Evolutionary conservation across 257 asterid species (phyloP).

Genomic region (Jasminum sambac): DNA sequence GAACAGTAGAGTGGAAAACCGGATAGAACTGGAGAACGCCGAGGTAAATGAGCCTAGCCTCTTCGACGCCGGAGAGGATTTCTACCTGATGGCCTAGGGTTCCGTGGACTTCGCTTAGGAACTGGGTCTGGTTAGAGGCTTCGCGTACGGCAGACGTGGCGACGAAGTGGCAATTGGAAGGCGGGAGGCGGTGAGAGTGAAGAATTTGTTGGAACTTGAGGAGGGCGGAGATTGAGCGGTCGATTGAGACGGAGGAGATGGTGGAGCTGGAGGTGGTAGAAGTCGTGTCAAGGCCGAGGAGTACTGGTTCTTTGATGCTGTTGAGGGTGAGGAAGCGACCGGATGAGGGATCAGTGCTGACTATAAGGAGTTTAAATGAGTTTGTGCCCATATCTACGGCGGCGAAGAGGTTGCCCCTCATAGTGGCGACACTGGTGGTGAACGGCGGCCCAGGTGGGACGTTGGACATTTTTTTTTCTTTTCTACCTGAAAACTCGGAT

Average conservation of each 20-base stretch:
- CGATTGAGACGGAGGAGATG: conserved; percentile 48
- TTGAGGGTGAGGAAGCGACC: conserved; percentile 61
- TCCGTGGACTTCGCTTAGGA: conserved; percentile 33
- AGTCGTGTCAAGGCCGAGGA: conserved; percentile 65
- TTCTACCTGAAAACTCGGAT: background rate
- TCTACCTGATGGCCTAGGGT: conserved; percentile 48
- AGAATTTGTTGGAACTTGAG: conserved; percentile 44
- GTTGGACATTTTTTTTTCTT: conserved; percentile 25
- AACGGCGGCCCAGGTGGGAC: conserved; percentile 25
- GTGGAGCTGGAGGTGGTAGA: conserved; percentile 36
- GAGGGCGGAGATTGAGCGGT: conserved; percentile 56
- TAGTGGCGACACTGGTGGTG: conserved; percentile 13
- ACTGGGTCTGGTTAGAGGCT: conserved; percentile 63
- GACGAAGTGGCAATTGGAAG: conserved; percentile 62
- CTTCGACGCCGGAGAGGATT: conserved; percentile 67
- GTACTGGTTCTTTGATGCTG: conserved; percentile 63
- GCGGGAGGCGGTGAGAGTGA: conserved; percentile 37
- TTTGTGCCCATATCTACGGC: conserved; percentile 81
- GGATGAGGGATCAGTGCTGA: conserved; percentile 50
- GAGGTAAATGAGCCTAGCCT: conserved; percentile 71
- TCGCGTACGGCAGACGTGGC: conserved; percentile 93
- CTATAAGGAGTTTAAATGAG: conserved; percentile 67
- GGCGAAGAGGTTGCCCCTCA: conserved; percentile 45
- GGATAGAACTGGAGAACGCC: conserved; percentile 75
- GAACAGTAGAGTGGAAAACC: conserved; percentile 43